These are phyloP conservation scores for Bruguiera hainesii DNA, from an alignment of 441 rosid genomes.

Conservation along the genomic window DNA sequence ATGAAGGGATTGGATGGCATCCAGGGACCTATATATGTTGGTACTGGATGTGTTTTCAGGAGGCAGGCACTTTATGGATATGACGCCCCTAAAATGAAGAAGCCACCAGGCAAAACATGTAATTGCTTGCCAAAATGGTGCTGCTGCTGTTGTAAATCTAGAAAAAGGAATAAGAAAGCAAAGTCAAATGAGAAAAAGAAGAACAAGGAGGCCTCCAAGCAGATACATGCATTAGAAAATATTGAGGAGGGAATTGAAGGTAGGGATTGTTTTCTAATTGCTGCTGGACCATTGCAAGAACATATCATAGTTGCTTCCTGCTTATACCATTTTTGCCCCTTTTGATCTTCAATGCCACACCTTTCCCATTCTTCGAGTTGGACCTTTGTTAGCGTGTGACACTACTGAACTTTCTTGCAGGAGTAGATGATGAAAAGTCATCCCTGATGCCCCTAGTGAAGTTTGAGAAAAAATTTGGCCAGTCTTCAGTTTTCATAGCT, in stretches of 20 bases:
- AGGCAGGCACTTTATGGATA: conserved; percentile 91
- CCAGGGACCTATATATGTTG: conserved; percentile 97
- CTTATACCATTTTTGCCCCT: neutral
- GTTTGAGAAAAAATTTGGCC: conserved; percentile 94
- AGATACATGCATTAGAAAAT: conserved; percentile 72
- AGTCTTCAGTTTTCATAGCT: conserved; percentile 81
- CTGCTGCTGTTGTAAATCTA: conserved; percentile 50
- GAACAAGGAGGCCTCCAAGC: conserved; percentile 62
- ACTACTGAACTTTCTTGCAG: conserved; percentile 30
- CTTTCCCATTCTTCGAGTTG: neutral
- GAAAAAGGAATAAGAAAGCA: conserved; percentile 51
- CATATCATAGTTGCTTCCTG: neutral
- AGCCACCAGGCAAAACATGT: conserved; percentile 75
- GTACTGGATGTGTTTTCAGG: conserved; percentile 96
- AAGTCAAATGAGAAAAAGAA: conserved; percentile 57
- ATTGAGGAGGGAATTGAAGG: conserved; percentile 82
- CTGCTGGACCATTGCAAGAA: neutral
- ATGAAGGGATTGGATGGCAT: conserved; percentile 98
- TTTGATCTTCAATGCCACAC: conserved; percentile 4
- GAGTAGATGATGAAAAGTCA: conserved; percentile 56
- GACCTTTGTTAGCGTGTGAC: neutral
- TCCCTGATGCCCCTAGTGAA: conserved; percentile 51
- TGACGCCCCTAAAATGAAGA: conserved; percentile 82
- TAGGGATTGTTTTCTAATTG: conserved; percentile 19
- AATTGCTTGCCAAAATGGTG: conserved; percentile 97